A percentile compares a stretch with the other conserved stretches of the same genome.
Conservation (phyloP, 768 basidiomycete genomes). For the Amanita rubescens region DNA sequence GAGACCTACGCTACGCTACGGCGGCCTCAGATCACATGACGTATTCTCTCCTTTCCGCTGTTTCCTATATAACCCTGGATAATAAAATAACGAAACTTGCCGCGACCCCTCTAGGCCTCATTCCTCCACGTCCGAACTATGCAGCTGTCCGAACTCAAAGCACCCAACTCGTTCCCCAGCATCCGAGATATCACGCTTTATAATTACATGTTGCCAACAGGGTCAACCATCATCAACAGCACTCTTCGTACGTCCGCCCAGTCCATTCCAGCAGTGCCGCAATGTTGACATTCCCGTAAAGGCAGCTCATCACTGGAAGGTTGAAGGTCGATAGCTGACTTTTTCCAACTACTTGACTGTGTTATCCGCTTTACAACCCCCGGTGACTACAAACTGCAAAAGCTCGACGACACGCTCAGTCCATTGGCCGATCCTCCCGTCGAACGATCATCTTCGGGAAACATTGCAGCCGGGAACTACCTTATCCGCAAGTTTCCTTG, state of each 20-base stretch:
- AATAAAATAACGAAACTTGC: too few relatives aligned
- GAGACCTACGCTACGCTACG: too few relatives aligned
- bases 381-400: constrained; percentile 13
- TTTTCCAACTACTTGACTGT: constrained; percentile 14
- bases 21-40: too few relatives aligned
- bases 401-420: not conserved
- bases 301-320: constrained; percentile 14
- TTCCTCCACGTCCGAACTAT: too few relatives aligned
- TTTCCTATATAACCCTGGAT: too few relatives aligned
- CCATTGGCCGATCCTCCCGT: constrained; percentile 6
- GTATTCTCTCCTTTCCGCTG: too few relatives aligned
- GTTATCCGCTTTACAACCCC: constrained; percentile 3
- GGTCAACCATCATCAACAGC: not conserved
- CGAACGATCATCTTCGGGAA: constrained; percentile 15
- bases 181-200: not conserved
- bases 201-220: not conserved
- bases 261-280: not conserved
- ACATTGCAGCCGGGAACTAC: constrained; percentile 13
- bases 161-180: not conserved
- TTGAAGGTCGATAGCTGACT: constrained; percentile 14
- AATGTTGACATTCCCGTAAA: constrained; percentile 8
- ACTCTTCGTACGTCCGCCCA: not conserved
- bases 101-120: too few relatives aligned
- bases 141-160: too few relatives aligned
- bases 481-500: constrained; percentile 12